Evolutionary conservation across 2,329 filamentous ascomycete species (phyloP), one percentile per base, ranked within the genome.

Genomic region (Orbilia oligospora): DNA sequence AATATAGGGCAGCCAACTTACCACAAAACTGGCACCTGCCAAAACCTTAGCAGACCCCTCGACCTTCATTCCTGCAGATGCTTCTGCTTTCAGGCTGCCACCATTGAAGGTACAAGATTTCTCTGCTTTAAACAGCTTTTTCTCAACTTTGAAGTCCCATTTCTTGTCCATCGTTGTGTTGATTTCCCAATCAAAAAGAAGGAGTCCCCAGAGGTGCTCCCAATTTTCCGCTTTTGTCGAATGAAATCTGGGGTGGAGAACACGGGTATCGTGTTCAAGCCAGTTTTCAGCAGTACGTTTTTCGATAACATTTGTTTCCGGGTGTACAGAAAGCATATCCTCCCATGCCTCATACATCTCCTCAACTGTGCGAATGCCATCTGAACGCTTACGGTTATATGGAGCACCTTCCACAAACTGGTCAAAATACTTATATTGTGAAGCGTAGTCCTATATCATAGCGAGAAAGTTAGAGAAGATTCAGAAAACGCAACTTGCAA

Each of bases 81-180:
- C 69, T 48, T 71, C 69, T 36, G 48, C 69, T 71, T 71, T 71
- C 22, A 71, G 27, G 55, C 46, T 71, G 46, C 69, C 69, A 38
- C 69, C 69, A 71, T 65, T 71, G 56, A 71, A 71, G 8, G 69
- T 71, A 58, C 69, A 71, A 65, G 69, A 65, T 71, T 71, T 71
- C 69, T 71, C 69, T 8, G 33, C 58, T 33, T 71, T 33, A 48
- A 71, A 71, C 20, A 71, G 69, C 36, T 63, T 64, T 56, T 65
- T 71, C 56, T 71, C 69, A 38, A 71, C 16, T 55, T 55, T 64
- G 48, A 71, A 71, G 65, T 71, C 69, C 69, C 69, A 71, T 12
- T 51, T 71, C 58, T 71, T 71, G n/a, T 71, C 69, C 24, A 56
- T 16, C 20, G 48, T 64, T 5, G 69, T 65, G 6, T 8, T 38